Evolutionary conservation across 495 filamentous ascomycete species (phyloP).

Genomic region (Penicillium longicatenatum): DNA sequence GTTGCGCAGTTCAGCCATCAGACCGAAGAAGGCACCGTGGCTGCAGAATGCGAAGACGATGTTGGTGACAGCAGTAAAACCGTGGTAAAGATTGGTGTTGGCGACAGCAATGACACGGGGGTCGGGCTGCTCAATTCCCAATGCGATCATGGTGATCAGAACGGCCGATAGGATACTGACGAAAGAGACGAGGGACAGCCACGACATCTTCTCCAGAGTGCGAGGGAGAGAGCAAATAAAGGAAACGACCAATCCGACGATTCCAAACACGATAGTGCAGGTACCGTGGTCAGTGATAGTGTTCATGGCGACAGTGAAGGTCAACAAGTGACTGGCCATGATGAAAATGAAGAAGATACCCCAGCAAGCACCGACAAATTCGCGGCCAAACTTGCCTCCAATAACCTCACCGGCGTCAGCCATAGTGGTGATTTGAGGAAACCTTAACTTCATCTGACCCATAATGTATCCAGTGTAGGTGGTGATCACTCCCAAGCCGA

Average conservation of each 20-base stretch:
- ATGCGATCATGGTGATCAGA: conserved; percentile 65
- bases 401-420: conserved; percentile 71
- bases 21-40: conserved; percentile 72
- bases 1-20: conserved; percentile 75
- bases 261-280: conserved; percentile 71
- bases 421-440: conserved; percentile 72
- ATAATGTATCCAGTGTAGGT: conserved; percentile 80
- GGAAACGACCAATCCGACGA: conserved; percentile 66
- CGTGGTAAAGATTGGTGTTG: conserved; percentile 36
- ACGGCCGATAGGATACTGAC: conserved; percentile 65
- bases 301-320: conserved; percentile 75
- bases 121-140: conserved; percentile 42
- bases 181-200: conserved; percentile 63
- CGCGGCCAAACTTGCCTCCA: conserved; percentile 62
- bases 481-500: conserved; percentile 64
- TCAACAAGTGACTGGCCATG: conserved; percentile 76
- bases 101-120: conserved; percentile 3
- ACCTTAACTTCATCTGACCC: conserved; percentile 72
- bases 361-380: conserved; percentile 64
- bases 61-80: conserved; percentile 38
- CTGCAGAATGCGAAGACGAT: conserved; percentile 47
- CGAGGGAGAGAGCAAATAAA: conserved; percentile 67
- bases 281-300: conserved; percentile 63
- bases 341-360: conserved; percentile 73
- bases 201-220: conserved; percentile 62